These are phyloP conservation scores for Ophiostoma perfectum DNA, from an alignment of 2,329 filamentous ascomycete genomes.

Conservation along the genomic window DNA sequence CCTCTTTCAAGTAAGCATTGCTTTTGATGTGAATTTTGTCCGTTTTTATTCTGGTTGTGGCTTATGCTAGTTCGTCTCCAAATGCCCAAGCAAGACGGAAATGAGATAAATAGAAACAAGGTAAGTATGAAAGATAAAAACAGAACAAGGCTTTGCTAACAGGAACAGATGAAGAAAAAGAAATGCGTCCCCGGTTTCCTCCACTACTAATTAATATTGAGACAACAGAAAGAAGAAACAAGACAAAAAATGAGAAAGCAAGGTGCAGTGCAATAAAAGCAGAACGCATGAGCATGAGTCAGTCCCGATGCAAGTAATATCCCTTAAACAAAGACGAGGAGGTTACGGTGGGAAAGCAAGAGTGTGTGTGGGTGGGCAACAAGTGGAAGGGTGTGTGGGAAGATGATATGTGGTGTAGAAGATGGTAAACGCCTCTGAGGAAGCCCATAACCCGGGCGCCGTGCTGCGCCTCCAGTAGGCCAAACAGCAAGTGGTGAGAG, in stretches of 20 bases:
- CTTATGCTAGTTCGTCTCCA: constrained; percentile 11
- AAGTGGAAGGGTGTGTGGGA: too few species aligned
- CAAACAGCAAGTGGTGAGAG: too few species aligned
- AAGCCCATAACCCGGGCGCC: too few species aligned
- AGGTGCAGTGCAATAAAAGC: neutral
- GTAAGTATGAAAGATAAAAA: constrained; percentile 7
- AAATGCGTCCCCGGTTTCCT: constrained; percentile 1
- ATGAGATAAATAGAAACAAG: constrained; percentile 2
- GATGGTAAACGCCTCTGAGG: too few species aligned
- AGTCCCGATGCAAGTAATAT: constrained; percentile 14
- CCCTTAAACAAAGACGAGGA: neutral
- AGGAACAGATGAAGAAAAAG: constrained; percentile 8
- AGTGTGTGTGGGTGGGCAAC: too few species aligned
- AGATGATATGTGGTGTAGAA: neutral
- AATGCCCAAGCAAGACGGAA: constrained; percentile 13
- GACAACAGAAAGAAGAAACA: constrained; percentile 19
- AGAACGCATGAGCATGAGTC: constrained; percentile 14
- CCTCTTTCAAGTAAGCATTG: too few species aligned
- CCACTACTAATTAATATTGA: constrained; percentile 3
- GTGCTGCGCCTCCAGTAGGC: too few species aligned
- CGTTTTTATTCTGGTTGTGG: constrained; percentile 7
- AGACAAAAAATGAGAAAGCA: neutral
- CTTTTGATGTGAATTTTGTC: neutral
- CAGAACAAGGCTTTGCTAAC: constrained; percentile 10
- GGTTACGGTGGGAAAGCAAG: neutral